Evolutionary conservation across 495 filamentous ascomycete genomes (phyloP), one percentile per base, ranked within the genome.

Genomic region (Penicillium verhagenii): DNA sequence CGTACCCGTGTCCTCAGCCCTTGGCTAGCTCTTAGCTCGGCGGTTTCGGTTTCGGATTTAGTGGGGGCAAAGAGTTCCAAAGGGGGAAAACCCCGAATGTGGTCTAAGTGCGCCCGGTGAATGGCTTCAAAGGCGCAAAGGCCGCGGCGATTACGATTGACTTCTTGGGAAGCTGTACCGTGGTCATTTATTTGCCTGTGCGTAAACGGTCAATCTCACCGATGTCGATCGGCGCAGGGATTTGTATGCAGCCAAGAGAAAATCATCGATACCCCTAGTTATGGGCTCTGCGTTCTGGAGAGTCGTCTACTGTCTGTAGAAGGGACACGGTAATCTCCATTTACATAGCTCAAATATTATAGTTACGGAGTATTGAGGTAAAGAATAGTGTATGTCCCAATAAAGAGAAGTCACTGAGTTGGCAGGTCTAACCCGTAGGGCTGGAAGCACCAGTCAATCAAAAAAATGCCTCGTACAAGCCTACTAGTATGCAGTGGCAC

Each of bases 151-250:
- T n/a, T 14, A 2, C 18, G 19, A 21, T 45, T 35, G 16, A 37
- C 16, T 50, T 24, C 18, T 5, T 1, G 23, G n/a, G n/a, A 46
- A 11, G 23, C 43, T 46, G 23, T 23, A 1, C 6, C 20, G 25
- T 46, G 19, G 7, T 8, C 19, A 24, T 24, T 23, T 26, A 14
- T 3, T 10, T 3, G 21, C 18, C 20, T 46, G 45, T 13, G 24
- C 26, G 21, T 18, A 46, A 16, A 39, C 38, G 16, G 24, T 16
- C 14, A n/a, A 28, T 7, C n/a, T 28, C 4, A 11, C 23, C 43
- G 24, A n/a, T 19, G 16, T 23, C 28, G 61, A 64, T 64, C 61
- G 54, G 25, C 61, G 44, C 57, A 60, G 50, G 61, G 61, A 37
- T 60, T 54, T n/a, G 24, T 24, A 59, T 52, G 52, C 48, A 50